Conservation (phyloP, 192 early-diverging fungal genomes). For the Gaertneriomyces sp. region DNA sequence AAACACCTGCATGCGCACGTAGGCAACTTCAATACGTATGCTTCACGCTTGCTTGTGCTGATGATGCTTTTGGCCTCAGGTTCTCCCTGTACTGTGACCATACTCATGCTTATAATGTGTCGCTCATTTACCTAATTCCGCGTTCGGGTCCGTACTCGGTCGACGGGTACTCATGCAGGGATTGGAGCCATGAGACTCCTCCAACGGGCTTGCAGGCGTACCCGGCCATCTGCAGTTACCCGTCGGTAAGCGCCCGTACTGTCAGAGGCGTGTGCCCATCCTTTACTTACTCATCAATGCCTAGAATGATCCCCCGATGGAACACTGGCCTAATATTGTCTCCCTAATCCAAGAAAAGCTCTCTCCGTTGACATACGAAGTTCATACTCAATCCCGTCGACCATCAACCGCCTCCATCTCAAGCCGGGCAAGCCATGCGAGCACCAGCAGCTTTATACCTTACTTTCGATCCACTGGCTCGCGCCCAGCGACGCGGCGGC, state of each 20-base stretch:
- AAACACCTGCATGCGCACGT: background rate
- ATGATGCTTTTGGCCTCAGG: background rate
- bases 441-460: background rate
- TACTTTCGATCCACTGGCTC: slow-evolving; percentile 2
- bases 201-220: slow-evolving; percentile 21
- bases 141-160: slow-evolving; percentile 12
- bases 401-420: background rate
- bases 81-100: slow-evolving; percentile 3
- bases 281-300: background rate
- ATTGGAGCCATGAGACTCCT: background rate
- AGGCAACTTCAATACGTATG: background rate
- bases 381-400: background rate
- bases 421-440: background rate
- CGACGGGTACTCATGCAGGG: slow-evolving; percentile 24
- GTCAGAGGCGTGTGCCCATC: background rate
- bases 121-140: slow-evolving; percentile 24
- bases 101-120: slow-evolving; percentile 15
- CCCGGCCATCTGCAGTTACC: slow-evolving; percentile 23
- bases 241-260: slow-evolving; percentile 8
- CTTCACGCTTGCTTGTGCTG: background rate
- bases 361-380: background rate
- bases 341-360: slow-evolving; percentile 25
- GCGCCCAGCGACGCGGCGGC: background rate
- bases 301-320: slow-evolving; percentile 16
- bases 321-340: slow-evolving; percentile 34